Evolutionary conservation across 2,329 filamentous ascomycete genomes (phyloP).

Genomic region (Penicillium sp.): DNA sequence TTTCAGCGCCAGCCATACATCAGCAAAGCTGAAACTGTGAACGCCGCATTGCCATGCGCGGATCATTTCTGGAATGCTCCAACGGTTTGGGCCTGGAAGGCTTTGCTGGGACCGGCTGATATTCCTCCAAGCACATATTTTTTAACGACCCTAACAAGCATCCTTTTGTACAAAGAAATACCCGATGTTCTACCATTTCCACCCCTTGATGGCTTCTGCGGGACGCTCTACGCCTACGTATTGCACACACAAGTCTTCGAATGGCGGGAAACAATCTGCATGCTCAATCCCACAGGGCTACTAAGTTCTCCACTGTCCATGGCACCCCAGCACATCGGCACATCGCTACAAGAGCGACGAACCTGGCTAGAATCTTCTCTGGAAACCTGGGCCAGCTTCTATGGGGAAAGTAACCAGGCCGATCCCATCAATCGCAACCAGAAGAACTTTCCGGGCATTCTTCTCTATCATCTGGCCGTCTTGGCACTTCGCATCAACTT

Average conservation of each 20-base stretch:
- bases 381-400: not conserved
- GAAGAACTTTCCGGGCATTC: not conserved
- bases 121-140: not conserved
- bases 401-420: not conserved
- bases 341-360: not conserved
- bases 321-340: not conserved
- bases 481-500: not conserved
- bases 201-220: not conserved
- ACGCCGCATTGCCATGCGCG: not conserved
- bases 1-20: not conserved
- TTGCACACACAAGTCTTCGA: constrained; percentile 6
- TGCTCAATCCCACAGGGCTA: constrained; percentile 6
- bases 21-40: not conserved
- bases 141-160: not conserved
- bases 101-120: not conserved
- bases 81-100: not conserved
- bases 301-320: not conserved
- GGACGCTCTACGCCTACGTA: constrained; percentile 3
- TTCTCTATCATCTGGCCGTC: not conserved
- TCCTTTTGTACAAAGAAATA: not conserved
- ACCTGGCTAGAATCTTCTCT: not conserved
- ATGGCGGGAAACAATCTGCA: constrained; percentile 7
- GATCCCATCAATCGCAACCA: not conserved
- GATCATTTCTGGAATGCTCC: not conserved
- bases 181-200: not conserved